These are phyloP conservation scores for Talaromyces trachyspermus DNA, from an alignment of 495 filamentous ascomycete genomes.

Conservation along the genomic window DNA sequence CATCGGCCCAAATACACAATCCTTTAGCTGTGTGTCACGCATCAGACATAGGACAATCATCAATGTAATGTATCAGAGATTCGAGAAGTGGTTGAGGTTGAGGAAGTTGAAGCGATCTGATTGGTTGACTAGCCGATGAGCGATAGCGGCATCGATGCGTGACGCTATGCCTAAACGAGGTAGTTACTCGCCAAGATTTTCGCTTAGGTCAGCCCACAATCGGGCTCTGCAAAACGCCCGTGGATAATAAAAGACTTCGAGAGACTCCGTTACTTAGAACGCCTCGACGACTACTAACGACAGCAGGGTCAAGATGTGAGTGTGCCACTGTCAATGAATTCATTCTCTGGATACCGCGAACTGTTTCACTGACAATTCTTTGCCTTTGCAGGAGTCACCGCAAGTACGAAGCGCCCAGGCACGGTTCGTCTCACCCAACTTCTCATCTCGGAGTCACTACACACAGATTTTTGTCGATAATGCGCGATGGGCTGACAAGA, in stretches of 20 bases:
- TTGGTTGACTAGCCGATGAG: background rate
- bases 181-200: constrained; percentile 22
- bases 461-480: constrained; percentile 19
- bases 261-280: constrained; percentile 36
- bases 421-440: constrained; percentile 53
- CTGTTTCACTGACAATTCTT: constrained; percentile 22
- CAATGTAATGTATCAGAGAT: no score
- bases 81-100: no score
- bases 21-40: no score
- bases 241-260: constrained; percentile 38
- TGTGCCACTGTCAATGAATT: constrained; percentile 8
- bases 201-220: constrained; percentile 44
- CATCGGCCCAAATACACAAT: no score
- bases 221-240: constrained; percentile 18
- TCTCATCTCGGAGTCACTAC: constrained; percentile 21
- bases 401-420: constrained; percentile 91
- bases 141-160: no score
- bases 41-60: no score
- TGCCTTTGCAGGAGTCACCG: constrained; percentile 51
- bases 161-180: constrained; percentile 13
- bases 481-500: constrained; percentile 31
- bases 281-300: constrained; percentile 48
- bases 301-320: constrained; percentile 50
- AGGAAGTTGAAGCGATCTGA: no score
- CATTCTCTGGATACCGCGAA: background rate